These are phyloP conservation scores for Hymenoscyphus occultus DNA, from an alignment of 2,329 filamentous ascomycete species.

Conservation along the genomic window DNA sequence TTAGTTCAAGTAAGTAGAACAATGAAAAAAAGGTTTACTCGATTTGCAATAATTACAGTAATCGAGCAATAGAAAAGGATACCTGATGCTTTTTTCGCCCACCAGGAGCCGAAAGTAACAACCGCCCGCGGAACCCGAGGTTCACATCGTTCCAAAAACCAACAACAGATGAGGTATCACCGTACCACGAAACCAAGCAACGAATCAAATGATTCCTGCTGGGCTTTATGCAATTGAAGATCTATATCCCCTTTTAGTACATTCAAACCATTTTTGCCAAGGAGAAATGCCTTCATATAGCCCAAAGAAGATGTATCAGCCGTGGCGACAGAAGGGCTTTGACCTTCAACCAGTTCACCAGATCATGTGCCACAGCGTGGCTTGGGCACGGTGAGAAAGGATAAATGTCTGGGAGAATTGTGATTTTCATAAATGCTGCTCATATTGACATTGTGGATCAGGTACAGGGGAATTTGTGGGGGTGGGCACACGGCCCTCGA, in stretches of 20 bases:
- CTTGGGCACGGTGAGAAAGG: neutral
- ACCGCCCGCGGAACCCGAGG: neutral
- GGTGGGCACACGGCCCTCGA: neutral
- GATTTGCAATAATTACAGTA: no score
- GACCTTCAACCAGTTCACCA: neutral
- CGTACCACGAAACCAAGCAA: neutral
- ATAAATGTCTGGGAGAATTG: conserved; percentile 4
- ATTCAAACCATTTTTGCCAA: neutral
- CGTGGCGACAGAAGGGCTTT: neutral
- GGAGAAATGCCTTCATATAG: neutral
- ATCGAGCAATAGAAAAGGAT: neutral
- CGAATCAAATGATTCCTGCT: neutral
- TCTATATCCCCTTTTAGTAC: no score
- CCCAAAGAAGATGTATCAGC: neutral
- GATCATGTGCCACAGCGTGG: conserved; percentile 1
- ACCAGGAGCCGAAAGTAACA: neutral
- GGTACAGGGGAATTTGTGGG: neutral
- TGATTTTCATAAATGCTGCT: conserved; percentile 6
- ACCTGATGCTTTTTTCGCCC: neutral
- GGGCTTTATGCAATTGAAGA: neutral
- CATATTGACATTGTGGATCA: neutral
- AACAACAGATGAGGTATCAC: neutral
- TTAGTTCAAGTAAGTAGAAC: no score
- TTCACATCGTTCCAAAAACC: neutral
- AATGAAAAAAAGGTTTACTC: no score